Evolutionary conservation across 495 filamentous ascomycete species (phyloP).

Genomic region (Neurospora sp.): DNA sequence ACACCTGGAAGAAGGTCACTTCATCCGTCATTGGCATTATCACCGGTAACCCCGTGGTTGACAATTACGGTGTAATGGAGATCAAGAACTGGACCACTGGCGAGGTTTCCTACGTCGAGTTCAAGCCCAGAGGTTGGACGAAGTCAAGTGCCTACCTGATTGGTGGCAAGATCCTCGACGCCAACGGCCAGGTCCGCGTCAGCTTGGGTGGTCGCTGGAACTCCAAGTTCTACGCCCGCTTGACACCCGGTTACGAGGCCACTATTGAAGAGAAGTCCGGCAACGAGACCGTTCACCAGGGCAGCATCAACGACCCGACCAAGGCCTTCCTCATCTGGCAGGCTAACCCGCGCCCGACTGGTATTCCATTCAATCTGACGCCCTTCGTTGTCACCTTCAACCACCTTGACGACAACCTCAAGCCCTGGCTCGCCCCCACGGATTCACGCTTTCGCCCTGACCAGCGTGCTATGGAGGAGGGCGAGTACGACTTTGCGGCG

Average conservation of each 20-base stretch:
- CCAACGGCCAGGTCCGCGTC: conserved; percentile 65
- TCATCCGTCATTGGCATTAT: conserved; percentile 98
- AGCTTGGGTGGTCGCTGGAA: conserved; percentile 93
- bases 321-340: conserved; percentile 92
- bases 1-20: conserved; percentile 98
- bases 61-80: conserved; percentile 97
- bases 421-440: conserved; percentile 70
- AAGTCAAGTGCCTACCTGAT: conserved; percentile 82
- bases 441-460: conserved; percentile 87
- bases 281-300: conserved; percentile 21
- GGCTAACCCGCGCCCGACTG: conserved; percentile 65
- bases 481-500: conserved; percentile 86
- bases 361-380: conserved; percentile 92
- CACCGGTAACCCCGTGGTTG: conserved; percentile 90
- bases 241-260: conserved; percentile 83
- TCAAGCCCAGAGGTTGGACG: conserved; percentile 94
- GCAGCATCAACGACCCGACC: conserved; percentile 40
- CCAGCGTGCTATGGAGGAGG: conserved; percentile 98
- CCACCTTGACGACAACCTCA: conserved; percentile 66
- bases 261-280: conserved; percentile 47
- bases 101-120: conserved; percentile 81
- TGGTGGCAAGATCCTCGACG: conserved; percentile 69
- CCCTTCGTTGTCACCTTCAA: conserved; percentile 94
- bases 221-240: conserved; percentile 88
- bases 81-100: conserved; percentile 95